Conservation (phyloP, 2,329 filamentous ascomycete genomes). For the Arthroderma sp. region DNA sequence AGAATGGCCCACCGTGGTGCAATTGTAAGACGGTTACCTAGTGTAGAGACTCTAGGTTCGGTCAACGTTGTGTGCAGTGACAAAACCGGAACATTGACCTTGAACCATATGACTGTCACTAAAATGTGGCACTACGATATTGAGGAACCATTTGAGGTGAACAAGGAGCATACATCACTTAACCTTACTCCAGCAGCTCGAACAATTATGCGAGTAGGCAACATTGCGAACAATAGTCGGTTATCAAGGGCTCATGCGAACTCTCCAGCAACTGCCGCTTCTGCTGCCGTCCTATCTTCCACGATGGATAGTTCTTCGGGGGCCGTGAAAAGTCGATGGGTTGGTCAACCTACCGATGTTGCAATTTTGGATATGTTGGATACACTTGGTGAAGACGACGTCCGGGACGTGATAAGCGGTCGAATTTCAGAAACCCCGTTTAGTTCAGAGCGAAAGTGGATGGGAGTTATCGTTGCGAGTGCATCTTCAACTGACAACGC, state of each 20-base stretch:
- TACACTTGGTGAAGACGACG: slow-evolving; percentile 79
- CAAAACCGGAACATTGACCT: slow-evolving; percentile 92
- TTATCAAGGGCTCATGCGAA: slow-evolving; percentile 62
- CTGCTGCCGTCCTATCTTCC: slow-evolving; percentile 73
- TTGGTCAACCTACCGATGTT: slow-evolving; percentile 92
- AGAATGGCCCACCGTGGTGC: slow-evolving; percentile 92
- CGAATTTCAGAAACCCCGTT: slow-evolving; percentile 82
- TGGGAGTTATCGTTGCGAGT: slow-evolving; percentile 76
- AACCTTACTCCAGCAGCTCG: slow-evolving; percentile 61
- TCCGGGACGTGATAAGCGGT: slow-evolving; percentile 71
- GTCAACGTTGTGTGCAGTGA: slow-evolving; percentile 99
- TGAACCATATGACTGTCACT: slow-evolving; percentile 96
- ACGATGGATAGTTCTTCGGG: slow-evolving; percentile 54
- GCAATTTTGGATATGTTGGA: slow-evolving; percentile 93
- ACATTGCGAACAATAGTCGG: slow-evolving; percentile 89
- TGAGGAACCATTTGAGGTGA: slow-evolving; percentile 44
- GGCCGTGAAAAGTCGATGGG: slow-evolving; percentile 72
- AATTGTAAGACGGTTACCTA: slow-evolving; percentile 89
- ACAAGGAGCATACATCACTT: slow-evolving; percentile 40
- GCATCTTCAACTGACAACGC: slow-evolving; percentile 41
- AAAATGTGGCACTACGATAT: slow-evolving; percentile 92
- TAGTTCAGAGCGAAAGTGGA: slow-evolving; percentile 97
- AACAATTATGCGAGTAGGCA: slow-evolving; percentile 78
- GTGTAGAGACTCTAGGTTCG: slow-evolving; percentile 94
- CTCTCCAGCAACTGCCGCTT: slow-evolving; percentile 55